Base-by-base conservation (phyloP, 2,329 filamentous ascomycete genomes). In the Apiospora pterosperma region DNA sequence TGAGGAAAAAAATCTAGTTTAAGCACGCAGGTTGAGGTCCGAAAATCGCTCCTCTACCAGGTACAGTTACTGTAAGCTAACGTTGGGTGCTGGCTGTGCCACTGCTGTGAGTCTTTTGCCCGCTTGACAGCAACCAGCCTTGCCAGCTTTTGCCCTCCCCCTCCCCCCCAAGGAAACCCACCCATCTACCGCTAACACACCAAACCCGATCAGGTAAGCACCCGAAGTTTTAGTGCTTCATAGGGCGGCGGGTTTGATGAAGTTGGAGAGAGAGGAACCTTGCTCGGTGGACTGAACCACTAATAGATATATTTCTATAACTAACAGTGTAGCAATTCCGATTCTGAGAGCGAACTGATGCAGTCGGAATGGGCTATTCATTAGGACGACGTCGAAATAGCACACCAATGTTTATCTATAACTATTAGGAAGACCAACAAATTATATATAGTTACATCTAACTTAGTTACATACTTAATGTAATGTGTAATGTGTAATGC, bases 21-120 rank as follows among this genome's bases (percentile, higher is more conserved):
- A 55, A 55, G 48, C 48, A 55, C 48, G 28, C 48, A n/a, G 48
- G 28, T 55, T 34, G 48, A 55, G 19, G 48, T 42, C 48, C 48
- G 48, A 55, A 55, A 55, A 55, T 55, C 48, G 48, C 48, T 55
- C 48, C 48, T 55, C 19, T n/a, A n/a, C 42, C 44, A 55, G 25
- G 25, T 55, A 31, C 48, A 55, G 28, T 6, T 16, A 25, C 44
- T n/a, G 44, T 21, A 28, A 55, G 48, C n/a, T n/a, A n/a, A n/a
- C n/a, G n/a, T n/a, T n/a, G n/a, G n/a, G n/a, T n/a, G n/a, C n/a
- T n/a, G n/a, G n/a, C n/a, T n/a, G n/a, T n/a, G n/a, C n/a, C n/a
- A n/a, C n/a, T n/a, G n/a, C n/a, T n/a, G n/a, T 55, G 48, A 34
- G 48, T 55, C 48, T 34, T 55, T 55, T 25, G 48, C 48, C 48